Evolutionary conservation across 169 alveolate species (phyloP), one percentile per base, ranked within the genome.

Genomic region (Plasmodium malariae): DNA sequence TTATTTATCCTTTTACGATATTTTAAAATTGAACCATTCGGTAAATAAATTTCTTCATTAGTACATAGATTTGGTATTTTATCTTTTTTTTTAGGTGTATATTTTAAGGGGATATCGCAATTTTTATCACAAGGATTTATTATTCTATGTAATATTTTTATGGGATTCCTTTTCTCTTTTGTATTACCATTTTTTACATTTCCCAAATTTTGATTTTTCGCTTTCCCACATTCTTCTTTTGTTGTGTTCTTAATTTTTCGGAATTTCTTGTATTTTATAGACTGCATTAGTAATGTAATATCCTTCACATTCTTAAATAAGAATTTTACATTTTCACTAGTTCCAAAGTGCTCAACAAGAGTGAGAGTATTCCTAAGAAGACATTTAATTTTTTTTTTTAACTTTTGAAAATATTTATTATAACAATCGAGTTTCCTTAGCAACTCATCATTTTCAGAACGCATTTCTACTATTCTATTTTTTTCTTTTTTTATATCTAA

Each of bases 401-500:
- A 73, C 57, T 73, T 43, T 36, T 73, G 72, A 54, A 73, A 30
- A 36, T 21, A 55, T 37, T 54, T 36, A 37, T 37, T 59, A 21
- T 73, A 73, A 73, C 57, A 54, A 73, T 73, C 7, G 57, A 73
- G 32, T 73, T 54, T 48, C 71, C 45, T 73, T 36, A 73, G 28
- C 37, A 73, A 32, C 36, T 55, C 72, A 34, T 73, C 32, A 55
- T 73, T 73, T 73, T 73, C 32, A 62, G 43, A 45, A 37, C 12
- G 43, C 54, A 73, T 73, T 55, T 73, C 63, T 34, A 37, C 30
- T 28, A 48, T 48, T 45, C 57, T 73, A 17, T 17, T 73, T 73
- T 73, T 73, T 57, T 73, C 87, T 45, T 57, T 73, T 73, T 73
- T 73, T 19, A 73, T 73, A 73, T 73, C 87, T 36, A 55, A 32